Evolutionary conservation across 805 yeast genomes (phyloP), one percentile per base, ranked within the genome.

Genomic region (Debaryomyces prosopidis): DNA sequence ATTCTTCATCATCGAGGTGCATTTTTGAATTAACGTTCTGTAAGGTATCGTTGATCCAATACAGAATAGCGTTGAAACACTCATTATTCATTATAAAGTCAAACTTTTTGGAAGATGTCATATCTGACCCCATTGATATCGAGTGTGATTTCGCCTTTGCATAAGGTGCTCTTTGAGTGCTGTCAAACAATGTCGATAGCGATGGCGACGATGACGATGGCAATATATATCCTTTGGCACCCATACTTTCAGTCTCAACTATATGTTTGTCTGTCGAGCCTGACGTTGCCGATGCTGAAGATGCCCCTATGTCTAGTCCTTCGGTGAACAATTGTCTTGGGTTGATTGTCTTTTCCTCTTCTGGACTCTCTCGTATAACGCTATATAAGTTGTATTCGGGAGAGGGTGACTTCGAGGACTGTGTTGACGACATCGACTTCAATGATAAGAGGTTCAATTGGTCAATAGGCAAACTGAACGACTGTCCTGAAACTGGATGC

Each of bases 71-170:
- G 45, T 64, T 62, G 43, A 65, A 63, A 48, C 74, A 69, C 48
- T 70, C 74, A 45, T 69, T 70, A 47, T 69, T 69, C 68, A 69
- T 65, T 33, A 56, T 58, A 39, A 61, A 58, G 42, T 60, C 58
- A 39, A 55, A 53, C 28, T 52, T 44, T 15, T 36, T 34, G 16
- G 18, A 16, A 16, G 42, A n/a, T 18, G 26, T 19, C 11, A 38
- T n/a, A 20, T 38, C 41, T n/a, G 41, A 26, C 33, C 41, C 27
- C 19, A 20, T 30, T 15, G 41, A 38, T 31, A 38, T 20, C 27
- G 41, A 38, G 20, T 38, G 26, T 9, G 33, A 27, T 31, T 38
- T 38, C 32, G 19, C 33, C 41, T 38, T 38, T n/a, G 33, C 14
- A 26, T 38, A 18, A 5, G 37, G 23, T 12, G 19, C 23, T 11